Base-by-base conservation (phyloP, 495 filamentous ascomycete species). In the Aspergillus ellipticus region DNA sequence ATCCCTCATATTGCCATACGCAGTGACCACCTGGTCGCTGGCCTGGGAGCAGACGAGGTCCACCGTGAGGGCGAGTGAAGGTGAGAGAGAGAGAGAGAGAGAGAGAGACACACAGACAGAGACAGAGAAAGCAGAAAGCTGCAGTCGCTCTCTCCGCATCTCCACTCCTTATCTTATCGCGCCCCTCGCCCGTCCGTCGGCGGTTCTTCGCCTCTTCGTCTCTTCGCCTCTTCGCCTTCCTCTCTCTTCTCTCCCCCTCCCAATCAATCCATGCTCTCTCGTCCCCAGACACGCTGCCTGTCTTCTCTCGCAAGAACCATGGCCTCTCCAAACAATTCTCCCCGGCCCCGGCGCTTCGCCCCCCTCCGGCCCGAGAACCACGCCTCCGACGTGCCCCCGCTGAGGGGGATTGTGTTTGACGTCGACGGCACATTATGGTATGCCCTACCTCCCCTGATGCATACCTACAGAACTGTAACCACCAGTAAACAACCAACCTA, bases 341-440 rank as follows among this genome's bases (percentile, higher is more conserved):
- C 65, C 42, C 74, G 67, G 45, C 74, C 70, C 33, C 70, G 75
- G 45, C 68, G 73, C 9, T 85, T 86, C 61, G 82, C 82, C 5
- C 82, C 83, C 16, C 71, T 89, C 45, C 67, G 79, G 60, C 67
- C 77, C 0, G 54, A 55, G 0, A 61, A 54, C 24, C 59, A 56
- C 16, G 24, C 53, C 6, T 65, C 65, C 19, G 63, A 70, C 53
- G 74, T 74, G 10, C 87, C 86, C 35, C 77, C 71, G 49, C 71
- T 97, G 48, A 83, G 85, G 60, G 93, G 93, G 1, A 81, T 97
- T 6, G 84, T 97, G 28, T 97, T 97, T 69, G 93, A 97, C 74
- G 89, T 97, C 29, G 93, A 97, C 70, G 93, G 93, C 6, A 97
- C 93, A 19, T 69, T 97, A 47, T 96, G 89, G 92, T 93, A 71